phyloP scores from a whole-genome alignment of 1,284 basidiomycete species.

The Pyrrhoderma lamaoense region DNA sequence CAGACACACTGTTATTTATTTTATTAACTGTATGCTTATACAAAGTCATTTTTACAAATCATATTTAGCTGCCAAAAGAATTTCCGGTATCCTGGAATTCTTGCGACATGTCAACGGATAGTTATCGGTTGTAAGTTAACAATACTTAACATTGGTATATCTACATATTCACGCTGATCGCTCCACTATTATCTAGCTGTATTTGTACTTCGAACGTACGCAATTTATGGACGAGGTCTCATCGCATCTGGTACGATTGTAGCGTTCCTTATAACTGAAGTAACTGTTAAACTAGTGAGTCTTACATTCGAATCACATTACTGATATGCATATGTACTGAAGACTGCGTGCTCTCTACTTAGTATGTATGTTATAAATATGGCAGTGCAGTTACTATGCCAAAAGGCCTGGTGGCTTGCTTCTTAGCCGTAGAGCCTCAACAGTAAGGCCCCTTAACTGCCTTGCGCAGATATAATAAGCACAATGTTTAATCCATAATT shows the following conservation, averaged over 20 bases:
- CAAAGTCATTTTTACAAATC: too few relatives aligned
- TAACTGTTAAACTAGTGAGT: conserved; percentile 1
- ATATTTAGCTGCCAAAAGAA: background rate
- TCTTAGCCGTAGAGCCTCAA: conserved; percentile 2
- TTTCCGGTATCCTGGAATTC: conserved; percentile 7
- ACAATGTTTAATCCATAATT: background rate
- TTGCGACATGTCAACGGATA: conserved; percentile 5
- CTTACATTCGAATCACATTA: background rate
- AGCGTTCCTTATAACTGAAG: conserved; percentile 3
- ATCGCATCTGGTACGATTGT: background rate
- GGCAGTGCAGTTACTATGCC: conserved; percentile 5
- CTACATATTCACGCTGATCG: background rate
- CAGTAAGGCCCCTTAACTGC: background rate
- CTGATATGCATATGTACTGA: too few relatives aligned
- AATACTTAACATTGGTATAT: background rate
- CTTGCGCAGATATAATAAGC: background rate
- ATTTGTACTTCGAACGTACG: conserved; percentile 10
- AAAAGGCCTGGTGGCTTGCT: background rate
- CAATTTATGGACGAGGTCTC: conserved; percentile 8
- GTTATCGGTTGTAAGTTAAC: conserved; percentile 10
- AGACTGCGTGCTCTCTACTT: too few relatives aligned
- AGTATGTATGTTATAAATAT: background rate
- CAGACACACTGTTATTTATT: too few relatives aligned
- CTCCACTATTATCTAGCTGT: background rate
- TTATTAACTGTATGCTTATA: too few relatives aligned